phyloP scores from a whole-genome alignment of 2,329 filamentous ascomycete genomes.

The Neonectria neomacrospora region DNA sequence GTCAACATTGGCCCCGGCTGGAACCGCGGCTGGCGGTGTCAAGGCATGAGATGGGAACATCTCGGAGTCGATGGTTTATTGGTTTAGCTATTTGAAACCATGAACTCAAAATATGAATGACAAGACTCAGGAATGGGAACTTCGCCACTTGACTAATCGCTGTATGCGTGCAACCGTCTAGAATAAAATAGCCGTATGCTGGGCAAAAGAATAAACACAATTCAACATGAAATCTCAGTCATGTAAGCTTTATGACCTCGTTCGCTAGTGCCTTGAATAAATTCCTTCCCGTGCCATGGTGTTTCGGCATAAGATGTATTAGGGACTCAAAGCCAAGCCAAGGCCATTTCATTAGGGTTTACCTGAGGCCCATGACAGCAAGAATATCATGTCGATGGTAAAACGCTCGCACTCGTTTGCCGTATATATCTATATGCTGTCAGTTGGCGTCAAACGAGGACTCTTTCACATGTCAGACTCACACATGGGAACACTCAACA shows the following conservation, averaged over 20 bases:
- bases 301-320: neutral
- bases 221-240: neutral
- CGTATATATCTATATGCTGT: slow-evolving; percentile 71
- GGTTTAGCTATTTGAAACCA: neutral
- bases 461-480: slow-evolving; percentile 63
- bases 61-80: neutral
- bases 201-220: neutral
- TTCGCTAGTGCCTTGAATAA: neutral
- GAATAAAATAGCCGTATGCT: neutral
- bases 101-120: neutral
- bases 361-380: slow-evolving; percentile 47
- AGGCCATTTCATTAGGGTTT: slow-evolving; percentile 1
- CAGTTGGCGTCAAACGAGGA: slow-evolving; percentile 18
- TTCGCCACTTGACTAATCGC: neutral
- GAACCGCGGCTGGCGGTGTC: slow-evolving; percentile 23
- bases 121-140: neutral
- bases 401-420: slow-evolving; percentile 80
- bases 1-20: slow-evolving; percentile 47
- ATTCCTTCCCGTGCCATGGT: too few relatives aligned
- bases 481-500: slow-evolving; percentile 82
- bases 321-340: neutral
- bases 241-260: neutral
- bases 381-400: slow-evolving; percentile 81
- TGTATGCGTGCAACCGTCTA: neutral
- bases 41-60: slow-evolving; percentile 37